phyloP scores from a whole-genome alignment of 2,329 filamentous ascomycete species.

The Trichoderma hamatum region DNA sequence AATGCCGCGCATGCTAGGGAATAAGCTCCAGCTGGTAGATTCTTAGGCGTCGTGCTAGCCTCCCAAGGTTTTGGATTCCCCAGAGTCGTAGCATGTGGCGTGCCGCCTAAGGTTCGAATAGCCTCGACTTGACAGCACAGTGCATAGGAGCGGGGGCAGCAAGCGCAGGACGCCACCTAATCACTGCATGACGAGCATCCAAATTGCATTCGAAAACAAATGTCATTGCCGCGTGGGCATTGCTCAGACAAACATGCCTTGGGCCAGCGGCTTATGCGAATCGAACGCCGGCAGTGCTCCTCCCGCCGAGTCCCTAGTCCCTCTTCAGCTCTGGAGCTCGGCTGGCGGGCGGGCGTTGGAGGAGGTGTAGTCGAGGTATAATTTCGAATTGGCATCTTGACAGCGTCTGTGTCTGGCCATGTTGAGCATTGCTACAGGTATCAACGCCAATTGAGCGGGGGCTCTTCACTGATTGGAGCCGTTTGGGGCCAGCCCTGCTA shows the following conservation, averaged over 20 bases:
- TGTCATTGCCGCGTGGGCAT: slow-evolving; percentile 22
- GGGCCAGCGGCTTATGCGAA: slow-evolving; percentile 18
- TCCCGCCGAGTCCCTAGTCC: not conserved
- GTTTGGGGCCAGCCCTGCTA: not conserved
- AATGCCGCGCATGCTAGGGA: slow-evolving; percentile 1
- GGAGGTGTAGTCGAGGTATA: not conserved
- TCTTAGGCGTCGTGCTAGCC: not conserved
- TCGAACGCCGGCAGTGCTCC: not conserved
- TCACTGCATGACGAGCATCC: slow-evolving; percentile 23
- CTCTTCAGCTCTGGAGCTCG: slow-evolving; percentile 4
- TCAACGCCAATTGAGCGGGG: not conserved
- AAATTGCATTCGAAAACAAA: not conserved
- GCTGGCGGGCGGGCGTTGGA: not conserved
- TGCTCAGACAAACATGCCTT: slow-evolving; percentile 1
- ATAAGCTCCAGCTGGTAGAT: slow-evolving; percentile 19
- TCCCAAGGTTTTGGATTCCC: not conserved
- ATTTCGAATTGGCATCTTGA: not conserved
- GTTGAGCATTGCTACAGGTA: not conserved
- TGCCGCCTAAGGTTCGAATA: not conserved
- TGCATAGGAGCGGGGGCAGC: slow-evolving; percentile 12
- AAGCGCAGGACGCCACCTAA: slow-evolving; percentile 20
- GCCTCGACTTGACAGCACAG: slow-evolving; percentile 25
- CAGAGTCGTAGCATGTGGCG: not conserved
- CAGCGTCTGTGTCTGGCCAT: not conserved
- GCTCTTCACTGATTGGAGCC: not conserved